Base-by-base conservation (phyloP, 2,329 filamentous ascomycete species). In the Arthrobotrys sinensis region DNA sequence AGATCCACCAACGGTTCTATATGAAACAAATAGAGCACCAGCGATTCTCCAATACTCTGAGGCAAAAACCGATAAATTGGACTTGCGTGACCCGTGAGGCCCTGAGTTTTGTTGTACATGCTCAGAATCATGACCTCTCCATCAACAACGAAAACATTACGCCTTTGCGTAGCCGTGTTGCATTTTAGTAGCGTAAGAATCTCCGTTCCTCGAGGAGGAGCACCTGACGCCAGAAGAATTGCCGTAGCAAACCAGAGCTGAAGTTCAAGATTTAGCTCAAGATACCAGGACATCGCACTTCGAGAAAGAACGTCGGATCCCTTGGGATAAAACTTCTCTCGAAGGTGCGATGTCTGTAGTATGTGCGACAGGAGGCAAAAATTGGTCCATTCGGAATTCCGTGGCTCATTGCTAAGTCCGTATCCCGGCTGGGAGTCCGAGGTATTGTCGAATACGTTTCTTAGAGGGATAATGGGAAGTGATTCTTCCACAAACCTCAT, bases 141-240 rank as follows among this genome's bases (percentile, higher is more conserved):
- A 28, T 70, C 66, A 3, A 70, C 10, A 4, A 70, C 34, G 34
- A 48, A 62, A 38, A 70, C 50, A 28, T 60, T 70, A 8, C 66
- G 52, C 7, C 16, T 1, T 7, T 32, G 8, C 1, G 19, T 14
- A 12, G 45, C 24, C 11, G 45, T 52, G 32, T 70, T 70, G 8
- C 24, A 21, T 11, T 62, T 62, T 8, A 40, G 8, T 1, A 62
- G 53, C 6, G 40, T 4, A 2, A 50, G n/a, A 5, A 70, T 24
- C 40, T 70, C 66, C 7, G 66, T 62, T 1, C 66, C 66, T 4
- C 66, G 66, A 4, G 66, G 52, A 4, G 66, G 66, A 3, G 45
- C 53, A 1, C 66, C 66, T 1, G 66, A 48, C 12, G 66, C 63
- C 11, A 70, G n/a, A 3, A 62, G 43, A 36, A 70, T 40, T 11